phyloP scores from a whole-genome alignment of 345 rosid genomes.

The Microthlaspi erraticum region DNA sequence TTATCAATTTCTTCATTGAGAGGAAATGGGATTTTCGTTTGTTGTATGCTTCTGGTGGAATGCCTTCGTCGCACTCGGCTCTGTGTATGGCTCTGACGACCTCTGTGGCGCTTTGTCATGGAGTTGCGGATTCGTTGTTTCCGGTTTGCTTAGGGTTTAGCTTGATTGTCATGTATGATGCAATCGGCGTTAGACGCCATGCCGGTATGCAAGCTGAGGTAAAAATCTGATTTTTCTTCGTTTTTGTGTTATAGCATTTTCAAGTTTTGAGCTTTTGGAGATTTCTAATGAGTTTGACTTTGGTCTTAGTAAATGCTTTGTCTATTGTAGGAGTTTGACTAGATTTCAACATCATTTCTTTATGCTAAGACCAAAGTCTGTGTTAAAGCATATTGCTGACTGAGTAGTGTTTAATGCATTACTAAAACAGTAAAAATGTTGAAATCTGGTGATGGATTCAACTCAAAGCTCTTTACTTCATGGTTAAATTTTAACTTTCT shows the following conservation, averaged over 20 bases:
- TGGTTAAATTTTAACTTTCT: slow-evolving; percentile 9
- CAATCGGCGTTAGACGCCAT: slow-evolving; percentile 93
- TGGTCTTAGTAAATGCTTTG: neutral
- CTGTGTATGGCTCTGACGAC: slow-evolving; percentile 91
- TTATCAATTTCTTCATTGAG: slow-evolving; percentile 82
- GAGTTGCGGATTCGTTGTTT: slow-evolving; percentile 84
- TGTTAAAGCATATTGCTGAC: neutral
- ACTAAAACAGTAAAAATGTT: neutral
- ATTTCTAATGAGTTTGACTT: slow-evolving; percentile 15
- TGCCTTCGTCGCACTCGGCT: slow-evolving; percentile 97
- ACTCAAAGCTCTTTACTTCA: neutral
- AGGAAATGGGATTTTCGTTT: slow-evolving; percentile 90
- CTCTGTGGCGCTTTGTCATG: slow-evolving; percentile 89
- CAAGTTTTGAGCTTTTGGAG: slow-evolving; percentile 16
- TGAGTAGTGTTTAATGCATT: neutral
- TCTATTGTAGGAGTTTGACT: neutral
- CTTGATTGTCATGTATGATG: slow-evolving; percentile 94
- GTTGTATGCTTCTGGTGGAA: slow-evolving; percentile 81
- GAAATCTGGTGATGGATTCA: slow-evolving; percentile 17
- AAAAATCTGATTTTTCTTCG: slow-evolving; percentile 1
- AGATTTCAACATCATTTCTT: neutral
- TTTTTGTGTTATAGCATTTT: neutral
- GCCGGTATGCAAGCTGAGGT: slow-evolving; percentile 99
- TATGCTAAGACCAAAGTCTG: too few relatives aligned
- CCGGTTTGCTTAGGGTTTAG: slow-evolving; percentile 96